Evolutionary conservation across 2,329 filamentous ascomycete species (phyloP), one percentile per base, ranked within the genome.

Genomic region (Ascocoryne sarcoides): DNA sequence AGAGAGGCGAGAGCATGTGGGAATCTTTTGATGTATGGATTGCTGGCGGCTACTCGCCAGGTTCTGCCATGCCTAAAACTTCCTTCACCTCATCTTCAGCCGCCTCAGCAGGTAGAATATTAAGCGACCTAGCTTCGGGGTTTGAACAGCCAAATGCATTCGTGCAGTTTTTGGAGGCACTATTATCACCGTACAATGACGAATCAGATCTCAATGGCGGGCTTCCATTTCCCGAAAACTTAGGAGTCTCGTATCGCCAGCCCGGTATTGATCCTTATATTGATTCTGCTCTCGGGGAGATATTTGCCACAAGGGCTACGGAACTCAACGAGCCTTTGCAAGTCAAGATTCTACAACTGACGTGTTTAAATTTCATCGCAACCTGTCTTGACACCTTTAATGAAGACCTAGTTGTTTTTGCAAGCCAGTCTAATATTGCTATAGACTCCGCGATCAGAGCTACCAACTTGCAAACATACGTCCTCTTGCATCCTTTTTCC

Each of bases 191-290:
- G 0, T 71, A 79, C 10, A 63, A 68, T 1, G 75, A 74, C 31
- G 70, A 76, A 35, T 69, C 68, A 29, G 70, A 73, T 0, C 66
- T 89, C 7, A 81, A 82, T 48, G 84, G 96, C 57, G 71, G 70
- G 1, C 66, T 98, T 3, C 82, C 90, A 0, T 98, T 95, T 56
- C 86, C 90, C 0, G 89, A 95, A 60, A 79, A 75, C 30, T 70
- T 98, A 7, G 89, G 90, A 4, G 77, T 79, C 12, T 73, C 78
- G 9, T 84, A 82, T 53, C 79, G 92, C 39, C 79, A 80, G 64
- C 79, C 88, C 10, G 92, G 93, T 2, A 87, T 98, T 45, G 89
- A 95, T 45, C 79, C 84, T 2, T 98, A 95, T 54, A 72, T 96
- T 42, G 93, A 99, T 62, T 95, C 92, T 59, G 80, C 88, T 15